Percentiles rank a stretch among this genome's conserved stretches.
These are phyloP conservation scores for Trifolium pratense DNA, from an alignment of 306 rosid species.

Conservation along the genomic window DNA sequence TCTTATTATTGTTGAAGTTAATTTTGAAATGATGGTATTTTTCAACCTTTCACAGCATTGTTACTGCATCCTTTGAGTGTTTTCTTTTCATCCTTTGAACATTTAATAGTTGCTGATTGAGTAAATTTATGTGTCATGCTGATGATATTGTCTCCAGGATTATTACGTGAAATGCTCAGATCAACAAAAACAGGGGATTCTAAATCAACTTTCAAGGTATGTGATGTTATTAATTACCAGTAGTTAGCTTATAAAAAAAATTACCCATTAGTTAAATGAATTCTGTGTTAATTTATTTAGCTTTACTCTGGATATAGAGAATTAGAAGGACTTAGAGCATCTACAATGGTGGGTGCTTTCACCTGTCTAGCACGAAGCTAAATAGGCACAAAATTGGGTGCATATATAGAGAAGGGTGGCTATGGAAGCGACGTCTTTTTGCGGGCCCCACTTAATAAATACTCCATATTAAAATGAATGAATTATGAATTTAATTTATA, in stretches of 20 bases:
- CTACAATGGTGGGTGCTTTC: too few relatives aligned
- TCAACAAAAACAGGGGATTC: conserved; percentile 86
- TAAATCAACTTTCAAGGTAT: conserved; percentile 93
- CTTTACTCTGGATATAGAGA: conserved; percentile 11
- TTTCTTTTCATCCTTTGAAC: neutral
- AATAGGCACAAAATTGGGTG: too few relatives aligned
- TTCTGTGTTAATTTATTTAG: neutral
- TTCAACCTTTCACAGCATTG: conserved; percentile 29
- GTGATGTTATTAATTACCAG: neutral
- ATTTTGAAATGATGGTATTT: conserved; percentile 20
- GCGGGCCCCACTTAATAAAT: too few relatives aligned
- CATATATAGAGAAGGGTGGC: too few relatives aligned
- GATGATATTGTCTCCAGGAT: conserved; percentile 56
- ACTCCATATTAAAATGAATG: too few relatives aligned
- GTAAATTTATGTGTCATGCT: conserved; percentile 20
- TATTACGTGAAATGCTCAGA: conserved; percentile 90
- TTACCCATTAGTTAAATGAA: conserved; percentile 18
- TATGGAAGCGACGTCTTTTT: too few relatives aligned
- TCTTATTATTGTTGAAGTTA: neutral
- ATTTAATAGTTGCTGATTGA: conserved; percentile 3
- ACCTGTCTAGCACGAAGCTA: too few relatives aligned
- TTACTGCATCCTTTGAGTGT: neutral
- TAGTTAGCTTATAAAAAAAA: too few relatives aligned
- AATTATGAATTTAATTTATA: neutral
- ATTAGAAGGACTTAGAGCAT: too few relatives aligned